phyloP scores from a whole-genome alignment of 2,329 filamentous ascomycete genomes.

The Neofusicoccum parvum region DNA sequence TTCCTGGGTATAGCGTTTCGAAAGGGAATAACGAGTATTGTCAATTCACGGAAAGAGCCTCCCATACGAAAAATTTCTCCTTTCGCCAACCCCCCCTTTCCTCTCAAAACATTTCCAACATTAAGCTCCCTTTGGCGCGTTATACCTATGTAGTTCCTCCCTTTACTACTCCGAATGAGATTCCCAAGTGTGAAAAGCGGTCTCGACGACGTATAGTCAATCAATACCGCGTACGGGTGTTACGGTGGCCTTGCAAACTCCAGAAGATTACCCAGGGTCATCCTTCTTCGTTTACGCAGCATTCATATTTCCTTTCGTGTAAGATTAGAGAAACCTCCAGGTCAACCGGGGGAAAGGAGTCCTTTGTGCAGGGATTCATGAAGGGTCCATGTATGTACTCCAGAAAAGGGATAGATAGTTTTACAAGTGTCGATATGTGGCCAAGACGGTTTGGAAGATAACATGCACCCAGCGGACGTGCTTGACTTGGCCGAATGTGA shows the following conservation, averaged over 20 bases:
- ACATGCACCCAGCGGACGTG: not conserved
- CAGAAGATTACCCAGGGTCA: not conserved
- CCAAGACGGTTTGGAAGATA: not conserved
- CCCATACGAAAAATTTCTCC: not conserved
- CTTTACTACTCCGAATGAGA: not conserved
- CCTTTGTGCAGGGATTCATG: too few relatives aligned
- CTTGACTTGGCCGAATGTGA: not conserved
- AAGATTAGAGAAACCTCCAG: conserved; percentile 8
- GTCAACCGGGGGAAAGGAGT: not conserved
- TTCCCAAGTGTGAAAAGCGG: not conserved
- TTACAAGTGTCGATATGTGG: not conserved
- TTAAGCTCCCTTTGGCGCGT: not conserved
- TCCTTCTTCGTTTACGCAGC: not conserved
- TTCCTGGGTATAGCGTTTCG: not conserved
- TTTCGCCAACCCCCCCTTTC: not conserved
- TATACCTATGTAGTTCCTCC: conserved; percentile 1
- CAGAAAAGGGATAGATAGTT: not conserved
- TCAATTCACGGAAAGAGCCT: not conserved
- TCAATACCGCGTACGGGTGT: too few relatives aligned
- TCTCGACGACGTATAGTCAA: too few relatives aligned
- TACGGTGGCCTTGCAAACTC: not conserved
- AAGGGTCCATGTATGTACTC: not conserved
- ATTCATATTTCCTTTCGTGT: conserved; percentile 1
- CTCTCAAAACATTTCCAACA: not conserved
- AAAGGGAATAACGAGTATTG: not conserved